Evolutionary conservation across 2,329 filamentous ascomycete species (phyloP).

Genomic region (Stemphylium lycopersici): DNA sequence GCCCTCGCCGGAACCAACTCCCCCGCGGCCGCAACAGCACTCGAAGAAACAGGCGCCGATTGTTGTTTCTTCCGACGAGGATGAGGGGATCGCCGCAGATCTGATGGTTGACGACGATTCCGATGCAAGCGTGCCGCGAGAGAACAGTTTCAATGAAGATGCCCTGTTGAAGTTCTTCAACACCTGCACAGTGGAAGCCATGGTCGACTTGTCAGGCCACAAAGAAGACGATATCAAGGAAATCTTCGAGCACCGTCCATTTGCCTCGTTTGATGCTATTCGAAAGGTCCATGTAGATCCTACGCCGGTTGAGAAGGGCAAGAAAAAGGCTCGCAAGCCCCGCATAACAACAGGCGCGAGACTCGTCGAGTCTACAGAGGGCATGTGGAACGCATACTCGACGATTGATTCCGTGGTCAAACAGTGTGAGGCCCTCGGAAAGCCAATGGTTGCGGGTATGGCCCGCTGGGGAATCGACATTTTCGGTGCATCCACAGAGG

Average conservation of each 20-base stretch:
- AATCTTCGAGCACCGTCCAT: slow-evolving; percentile 78
- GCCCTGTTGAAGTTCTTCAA: slow-evolving; percentile 84
- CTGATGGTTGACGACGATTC: slow-evolving; percentile 52
- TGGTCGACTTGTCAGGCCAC: slow-evolving; percentile 81
- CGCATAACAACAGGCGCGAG: slow-evolving; percentile 67
- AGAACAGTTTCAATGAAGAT: slow-evolving; percentile 50
- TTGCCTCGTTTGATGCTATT: slow-evolving; percentile 68
- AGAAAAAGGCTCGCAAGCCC: slow-evolving; percentile 44
- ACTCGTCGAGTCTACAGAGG: slow-evolving; percentile 68
- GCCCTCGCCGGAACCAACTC: slow-evolving; percentile 25
- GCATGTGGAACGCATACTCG: slow-evolving; percentile 80
- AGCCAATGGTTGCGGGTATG: slow-evolving; percentile 69
- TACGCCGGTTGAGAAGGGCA: slow-evolving; percentile 36
- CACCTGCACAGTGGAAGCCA: slow-evolving; percentile 72
- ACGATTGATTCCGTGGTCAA: slow-evolving; percentile 83
- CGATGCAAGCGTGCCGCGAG: slow-evolving; percentile 47
- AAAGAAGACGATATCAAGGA: slow-evolving; percentile 71
- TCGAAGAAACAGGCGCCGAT: slow-evolving; percentile 16
- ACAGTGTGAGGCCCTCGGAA: slow-evolving; percentile 75
- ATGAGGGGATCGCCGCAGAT: slow-evolving; percentile 44
- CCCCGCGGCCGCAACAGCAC: slow-evolving; percentile 27
- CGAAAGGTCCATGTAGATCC: slow-evolving; percentile 62
- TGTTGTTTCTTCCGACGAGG: slow-evolving; percentile 36
- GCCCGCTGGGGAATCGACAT: slow-evolving; percentile 71
- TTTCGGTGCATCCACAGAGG: slow-evolving; percentile 64